Evolutionary conservation across 1,284 basidiomycete species (phyloP).

Genomic region (Pseudozyma hubeiensis): DNA sequence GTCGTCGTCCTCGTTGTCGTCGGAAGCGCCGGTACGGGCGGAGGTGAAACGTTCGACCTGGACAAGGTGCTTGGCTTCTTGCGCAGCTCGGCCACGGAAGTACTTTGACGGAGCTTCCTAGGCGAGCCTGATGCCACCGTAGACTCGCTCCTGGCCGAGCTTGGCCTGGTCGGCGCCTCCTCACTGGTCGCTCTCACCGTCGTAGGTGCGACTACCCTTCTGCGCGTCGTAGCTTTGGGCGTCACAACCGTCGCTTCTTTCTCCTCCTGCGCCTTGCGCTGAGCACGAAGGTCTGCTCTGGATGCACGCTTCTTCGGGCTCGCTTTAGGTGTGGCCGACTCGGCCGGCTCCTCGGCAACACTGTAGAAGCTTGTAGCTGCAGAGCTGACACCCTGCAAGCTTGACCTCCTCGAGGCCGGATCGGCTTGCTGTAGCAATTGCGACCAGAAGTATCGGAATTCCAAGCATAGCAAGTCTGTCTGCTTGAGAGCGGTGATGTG

Average conservation of each 20-base stretch:
- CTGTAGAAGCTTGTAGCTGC: conserved; percentile 17
- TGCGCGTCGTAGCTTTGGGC: conserved; percentile 18
- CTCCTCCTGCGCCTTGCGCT: conserved; percentile 12
- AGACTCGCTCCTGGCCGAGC: neutral
- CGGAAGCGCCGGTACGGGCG: conserved; percentile 13
- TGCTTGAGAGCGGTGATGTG: conserved; percentile 36
- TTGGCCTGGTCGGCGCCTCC: conserved; percentile 24
- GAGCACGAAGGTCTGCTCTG: conserved; percentile 1
- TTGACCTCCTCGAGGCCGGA: neutral
- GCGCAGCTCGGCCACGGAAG: conserved; percentile 27
- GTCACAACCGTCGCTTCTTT: conserved; percentile 6
- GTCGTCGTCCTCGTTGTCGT: neutral
- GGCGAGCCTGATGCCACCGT: conserved; percentile 8
- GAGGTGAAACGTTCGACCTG: conserved; percentile 7
- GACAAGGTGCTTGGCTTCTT: conserved; percentile 13
- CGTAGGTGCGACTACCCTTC: conserved; percentile 9
- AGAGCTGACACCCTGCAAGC: neutral
- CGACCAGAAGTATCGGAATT: conserved; percentile 49
- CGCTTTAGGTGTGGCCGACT: conserved; percentile 30
- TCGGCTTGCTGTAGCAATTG: conserved; percentile 32
- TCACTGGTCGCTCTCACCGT: conserved; percentile 33
- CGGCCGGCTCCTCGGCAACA: neutral
- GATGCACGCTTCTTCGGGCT: conserved; percentile 17
- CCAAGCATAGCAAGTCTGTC: conserved; percentile 48
- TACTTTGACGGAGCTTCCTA: conserved; percentile 29